Evolutionary conservation across 345 rosid species (phyloP), one percentile per base, ranked within the genome.

Genomic region (Diplotaxis tenuifolia): DNA sequence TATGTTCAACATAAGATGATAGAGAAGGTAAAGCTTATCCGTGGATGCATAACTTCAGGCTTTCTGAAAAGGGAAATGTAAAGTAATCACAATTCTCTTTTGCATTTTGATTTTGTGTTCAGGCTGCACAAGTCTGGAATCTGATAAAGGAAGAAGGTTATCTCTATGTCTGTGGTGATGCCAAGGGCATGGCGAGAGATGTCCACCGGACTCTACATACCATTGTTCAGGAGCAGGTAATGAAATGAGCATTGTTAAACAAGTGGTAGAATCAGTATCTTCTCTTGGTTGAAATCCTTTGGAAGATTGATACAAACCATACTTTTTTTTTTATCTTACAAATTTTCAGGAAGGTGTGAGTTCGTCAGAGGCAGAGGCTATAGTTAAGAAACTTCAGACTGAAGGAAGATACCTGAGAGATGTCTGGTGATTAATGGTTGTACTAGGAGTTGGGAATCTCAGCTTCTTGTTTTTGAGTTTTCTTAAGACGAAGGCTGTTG

Each of bases 1-100:
- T 95, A 95, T 38, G 99, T 92, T 71, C 99, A 95, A 75, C 96
- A 95, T 79, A 92, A 88, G 81, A 88, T 95, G 78, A 75, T 81
- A 72, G 89, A 87, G 75, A 92, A 88, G 84, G 98, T 89, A 81
- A n/a, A 60, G 68, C 62, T 9, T 42, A 14, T 18, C 5, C n/a
- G 9, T 12, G 42, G 63, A 69, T 28, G 28, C 29, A 34, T 34
- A 47, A 19, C 29, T 52, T 27, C 59, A 45, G 18, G 36, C 14
- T n/a, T n/a, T n/a, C n/a, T n/a, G n/a, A n/a, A n/a, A n/a, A n/a
- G n/a, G n/a, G n/a, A n/a, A 45, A 49, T 28, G 9, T 38, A 16
- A 7, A 47, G 12, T 53, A 52, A 72, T 22, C n/a, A 6, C 31
- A 1, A 20, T 16, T 72, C 29, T 50, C 21, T 67, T 49, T 49